Evolutionary conservation across 371 early-diverging fungal species (phyloP).

Genomic region (Mucor sp.): DNA sequence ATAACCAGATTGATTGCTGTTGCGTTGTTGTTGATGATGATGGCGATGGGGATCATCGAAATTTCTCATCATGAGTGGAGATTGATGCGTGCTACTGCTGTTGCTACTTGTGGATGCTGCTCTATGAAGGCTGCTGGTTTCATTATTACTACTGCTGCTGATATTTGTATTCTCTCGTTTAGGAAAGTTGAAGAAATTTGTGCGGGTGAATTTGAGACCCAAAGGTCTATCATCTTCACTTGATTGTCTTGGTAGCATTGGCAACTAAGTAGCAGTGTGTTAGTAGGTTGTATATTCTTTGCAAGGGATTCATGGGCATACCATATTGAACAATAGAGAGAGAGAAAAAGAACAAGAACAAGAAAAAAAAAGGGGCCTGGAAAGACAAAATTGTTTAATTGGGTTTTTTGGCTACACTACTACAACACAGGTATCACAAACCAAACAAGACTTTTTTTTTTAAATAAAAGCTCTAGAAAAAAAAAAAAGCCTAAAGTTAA

Average conservation of each 20-base stretch:
- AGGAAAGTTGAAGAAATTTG: conserved; percentile 21
- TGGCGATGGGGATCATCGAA: not conserved
- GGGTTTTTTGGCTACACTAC: not conserved
- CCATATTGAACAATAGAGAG: not conserved
- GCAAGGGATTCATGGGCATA: not conserved
- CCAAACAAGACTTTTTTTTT: conserved; percentile 3
- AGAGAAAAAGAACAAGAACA: not conserved
- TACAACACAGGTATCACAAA: not conserved
- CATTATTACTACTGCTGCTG: not conserved
- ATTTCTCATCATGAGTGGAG: conserved; percentile 1
- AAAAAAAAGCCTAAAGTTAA: not conserved
- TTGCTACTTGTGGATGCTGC: not conserved
- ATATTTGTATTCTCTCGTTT: conserved; percentile 12
- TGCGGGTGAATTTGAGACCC: conserved; percentile 27
- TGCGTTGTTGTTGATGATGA: not conserved
- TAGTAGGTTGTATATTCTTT: not conserved
- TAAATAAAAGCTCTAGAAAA: too few relatives aligned
- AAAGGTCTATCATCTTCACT: conserved; percentile 30
- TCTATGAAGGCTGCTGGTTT: not conserved
- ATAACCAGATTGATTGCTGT: not conserved
- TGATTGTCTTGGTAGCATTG: conserved; percentile 22
- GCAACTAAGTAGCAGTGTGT: conserved; percentile 7
- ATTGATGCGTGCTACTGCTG: not conserved
- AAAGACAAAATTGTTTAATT: conserved; percentile 1
- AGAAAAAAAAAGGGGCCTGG: not conserved